Conservation (phyloP, 495 filamentous ascomycete species). For the Daldinia vernicosa region DNA sequence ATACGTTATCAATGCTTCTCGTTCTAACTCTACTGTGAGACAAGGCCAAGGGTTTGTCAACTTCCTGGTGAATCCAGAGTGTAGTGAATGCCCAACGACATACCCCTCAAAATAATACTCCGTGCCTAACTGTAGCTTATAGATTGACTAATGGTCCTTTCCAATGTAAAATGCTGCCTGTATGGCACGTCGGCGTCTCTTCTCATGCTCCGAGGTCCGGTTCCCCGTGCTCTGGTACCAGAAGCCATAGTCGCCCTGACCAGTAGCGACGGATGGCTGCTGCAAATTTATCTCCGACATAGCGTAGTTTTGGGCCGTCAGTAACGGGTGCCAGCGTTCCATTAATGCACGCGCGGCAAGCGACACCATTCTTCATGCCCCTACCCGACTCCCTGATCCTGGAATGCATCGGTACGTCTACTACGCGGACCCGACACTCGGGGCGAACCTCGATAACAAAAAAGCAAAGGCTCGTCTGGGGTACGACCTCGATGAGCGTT, state of each 20-base stretch:
- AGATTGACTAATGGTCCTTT: neutral
- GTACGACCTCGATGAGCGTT: neutral
- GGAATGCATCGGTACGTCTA: neutral
- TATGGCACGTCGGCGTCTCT: neutral
- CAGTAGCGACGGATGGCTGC: conserved; percentile 1
- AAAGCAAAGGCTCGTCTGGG: neutral
- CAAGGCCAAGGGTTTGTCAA: neutral
- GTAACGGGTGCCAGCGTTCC: conserved; percentile 6
- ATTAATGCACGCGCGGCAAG: conserved; percentile 9
- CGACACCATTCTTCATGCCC: conserved; percentile 17
- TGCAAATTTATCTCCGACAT: conserved; percentile 36
- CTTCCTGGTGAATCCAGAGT: neutral
- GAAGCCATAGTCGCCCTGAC: neutral
- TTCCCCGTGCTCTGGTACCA: conserved; percentile 20
- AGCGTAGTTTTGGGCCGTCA: conserved; percentile 9
- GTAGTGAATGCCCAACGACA: neutral
- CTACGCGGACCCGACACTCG: conserved; percentile 20
- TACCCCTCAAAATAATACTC: neutral
- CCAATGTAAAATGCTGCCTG: neutral
- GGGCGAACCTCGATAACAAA: neutral
- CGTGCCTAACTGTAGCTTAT: neutral
- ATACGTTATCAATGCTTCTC: neutral
- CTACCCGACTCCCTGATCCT: conserved; percentile 21
- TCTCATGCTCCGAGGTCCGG: conserved; percentile 7
- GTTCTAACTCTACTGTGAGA: neutral